Base-by-base conservation (phyloP, 768 basidiomycete genomes). In the Mycena vitilis region DNA sequence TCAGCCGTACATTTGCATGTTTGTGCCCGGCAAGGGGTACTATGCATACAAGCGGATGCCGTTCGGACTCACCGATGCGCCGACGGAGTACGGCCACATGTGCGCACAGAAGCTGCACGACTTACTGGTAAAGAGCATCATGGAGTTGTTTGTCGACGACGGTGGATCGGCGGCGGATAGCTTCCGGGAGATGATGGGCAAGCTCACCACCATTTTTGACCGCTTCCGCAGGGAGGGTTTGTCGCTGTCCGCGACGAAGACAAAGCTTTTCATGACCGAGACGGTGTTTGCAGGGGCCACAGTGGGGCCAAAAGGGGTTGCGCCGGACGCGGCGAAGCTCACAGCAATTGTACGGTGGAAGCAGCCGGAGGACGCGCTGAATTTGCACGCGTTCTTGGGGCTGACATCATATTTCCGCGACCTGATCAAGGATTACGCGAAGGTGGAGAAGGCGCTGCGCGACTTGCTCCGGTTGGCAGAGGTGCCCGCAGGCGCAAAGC, bases 101-200 rank as follows among this genome's bases (percentile, higher is more conserved):
- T 77, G 75, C 0, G 78, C 79, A 0, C 20, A 53, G 0, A 22
- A 59, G 1, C 51, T 81, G 4, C 64, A 75, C 1, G 79, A 80
- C 52, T 42, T 81, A 1, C 52, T 81, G 2, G 73, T 74, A 0
- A 58, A 71, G 1, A 40, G 56, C 0, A 53, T 67, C 0, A 45
- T 82, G 20, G 80, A 83, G 56, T 63, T 79, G 9, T 83, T 82
- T 20, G 79, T 85, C 0, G 82, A 85, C 49, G 79, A 86, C 61
- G 77, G 81, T 0, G 80, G 75, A 0, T 44, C 75, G 5, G 76
- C 78, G 20, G 78, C 70, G 0, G 76, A 84, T 69, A 57, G 48
- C 0, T 83, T 84, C 59, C 71, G 76, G 1, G 72, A 73, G 22
- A 69, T n/a, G n/a, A n/a, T n/a, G n/a, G n/a, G n/a, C n/a, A n/a